A percentile compares a stretch with the other conserved stretches of the same genome.
These are phyloP conservation scores for Nakazawaea siamensis DNA, from an alignment of 805 yeast genomes.

Conservation along the genomic window DNA sequence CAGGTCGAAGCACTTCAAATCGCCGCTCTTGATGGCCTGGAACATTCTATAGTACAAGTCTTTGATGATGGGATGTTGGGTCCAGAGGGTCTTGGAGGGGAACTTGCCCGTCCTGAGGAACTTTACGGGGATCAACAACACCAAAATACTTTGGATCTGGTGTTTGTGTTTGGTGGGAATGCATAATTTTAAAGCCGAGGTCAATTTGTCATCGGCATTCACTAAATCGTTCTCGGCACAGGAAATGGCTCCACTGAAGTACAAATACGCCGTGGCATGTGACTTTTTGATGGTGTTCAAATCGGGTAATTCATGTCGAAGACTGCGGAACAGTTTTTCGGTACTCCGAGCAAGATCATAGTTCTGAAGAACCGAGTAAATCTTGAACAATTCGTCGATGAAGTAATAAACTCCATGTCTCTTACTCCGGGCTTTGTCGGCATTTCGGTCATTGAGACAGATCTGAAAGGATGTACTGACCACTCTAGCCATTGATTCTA, in stretches of 20 bases:
- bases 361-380: conserved; percentile 60
- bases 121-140: conserved; percentile 57
- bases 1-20: conserved; percentile 41
- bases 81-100: conserved; percentile 36
- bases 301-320: conserved; percentile 39
- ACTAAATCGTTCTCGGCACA: conserved; percentile 56
- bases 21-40: conserved; percentile 42
- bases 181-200: conserved; percentile 36
- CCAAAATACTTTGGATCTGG: conserved; percentile 39
- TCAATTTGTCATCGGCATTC: conserved; percentile 42
- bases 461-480: conserved; percentile 68
- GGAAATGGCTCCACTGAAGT: conserved; percentile 60
- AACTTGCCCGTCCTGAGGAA: conserved; percentile 37
- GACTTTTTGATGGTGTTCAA: conserved; percentile 33
- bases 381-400: conserved; percentile 57
- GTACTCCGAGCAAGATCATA: conserved; percentile 68
- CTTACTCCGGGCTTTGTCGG: conserved; percentile 39
- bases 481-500: conserved; percentile 20
- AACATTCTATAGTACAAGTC: conserved; percentile 39
- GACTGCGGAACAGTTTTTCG: conserved; percentile 32
- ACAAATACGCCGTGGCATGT: conserved; percentile 54
- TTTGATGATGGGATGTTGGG: conserved; percentile 30
- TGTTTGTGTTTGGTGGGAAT: conserved; percentile 16
- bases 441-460: conserved; percentile 71
- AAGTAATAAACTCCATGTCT: conserved; percentile 62